Evolutionary conservation across 257 asterid genomes (phyloP).

Genomic region (Fraxinus americana): DNA sequence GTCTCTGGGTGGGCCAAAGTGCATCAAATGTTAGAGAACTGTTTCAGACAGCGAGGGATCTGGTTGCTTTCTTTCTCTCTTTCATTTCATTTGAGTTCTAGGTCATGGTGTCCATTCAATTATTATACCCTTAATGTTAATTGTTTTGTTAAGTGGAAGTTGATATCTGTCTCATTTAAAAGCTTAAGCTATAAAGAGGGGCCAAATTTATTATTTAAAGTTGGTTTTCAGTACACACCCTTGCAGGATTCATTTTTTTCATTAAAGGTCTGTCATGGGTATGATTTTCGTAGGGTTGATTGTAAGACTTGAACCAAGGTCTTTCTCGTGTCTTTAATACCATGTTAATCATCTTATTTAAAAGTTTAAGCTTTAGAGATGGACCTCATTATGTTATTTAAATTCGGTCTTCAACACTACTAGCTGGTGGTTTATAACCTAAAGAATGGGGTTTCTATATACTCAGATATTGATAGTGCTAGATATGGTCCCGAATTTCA

Average conservation of each 20-base stretch:
- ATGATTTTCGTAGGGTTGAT: neutral
- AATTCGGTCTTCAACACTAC: neutral
- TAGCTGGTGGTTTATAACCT: neutral
- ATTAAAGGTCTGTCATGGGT: neutral
- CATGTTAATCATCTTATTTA: neutral
- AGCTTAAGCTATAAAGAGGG: neutral
- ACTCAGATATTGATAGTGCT: neutral
- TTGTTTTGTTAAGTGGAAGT: neutral
- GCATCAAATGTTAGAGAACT: conserved; percentile 95
- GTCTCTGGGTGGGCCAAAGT: conserved; percentile 98
- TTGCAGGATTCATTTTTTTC: neutral
- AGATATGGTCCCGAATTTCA: too few relatives aligned
- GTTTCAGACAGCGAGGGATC: conserved; percentile 96
- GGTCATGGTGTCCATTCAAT: conserved; percentile 16
- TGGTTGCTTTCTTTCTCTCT: conserved; percentile 54
- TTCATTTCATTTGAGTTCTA: conserved; percentile 19
- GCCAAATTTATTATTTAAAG: neutral
- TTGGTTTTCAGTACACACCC: neutral
- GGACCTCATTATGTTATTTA: neutral
- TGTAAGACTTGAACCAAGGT: neutral
- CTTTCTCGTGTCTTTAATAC: neutral
- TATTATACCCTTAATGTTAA: neutral
- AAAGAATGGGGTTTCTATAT: neutral
- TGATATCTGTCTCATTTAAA: neutral
- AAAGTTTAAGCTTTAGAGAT: neutral